phyloP scores from a whole-genome alignment of 345 rosid genomes.

The Eucalyptus cloeziana region DNA sequence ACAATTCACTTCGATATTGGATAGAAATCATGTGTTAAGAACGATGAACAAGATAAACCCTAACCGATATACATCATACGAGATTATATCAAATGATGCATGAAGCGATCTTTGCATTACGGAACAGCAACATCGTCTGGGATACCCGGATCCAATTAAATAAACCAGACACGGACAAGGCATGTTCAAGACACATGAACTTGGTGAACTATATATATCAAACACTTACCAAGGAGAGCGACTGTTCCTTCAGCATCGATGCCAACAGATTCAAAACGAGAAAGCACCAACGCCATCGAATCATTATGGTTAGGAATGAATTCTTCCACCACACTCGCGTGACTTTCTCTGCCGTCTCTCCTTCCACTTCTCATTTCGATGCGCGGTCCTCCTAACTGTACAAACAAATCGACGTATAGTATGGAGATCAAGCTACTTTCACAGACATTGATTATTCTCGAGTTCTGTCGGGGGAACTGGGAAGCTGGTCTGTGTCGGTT shows the following conservation, averaged over 20 bases:
- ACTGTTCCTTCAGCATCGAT: conserved; percentile 58
- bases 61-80: not conserved
- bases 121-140: not conserved
- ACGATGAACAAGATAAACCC: not conserved
- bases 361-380: conserved; percentile 76
- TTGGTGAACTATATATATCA: not conserved
- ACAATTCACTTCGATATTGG: not conserved
- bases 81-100: not conserved
- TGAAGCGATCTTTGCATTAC: not conserved
- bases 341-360: conserved; percentile 55
- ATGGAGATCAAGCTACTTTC: not conserved
- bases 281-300: conserved; percentile 41
- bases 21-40: not conserved
- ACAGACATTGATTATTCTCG: not conserved
- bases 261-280: conserved; percentile 45
- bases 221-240: conserved; percentile 49
- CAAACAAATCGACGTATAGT: not conserved
- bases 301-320: conserved; percentile 67
- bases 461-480: not conserved
- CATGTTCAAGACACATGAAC: not conserved
- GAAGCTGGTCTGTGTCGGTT: not conserved
- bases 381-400: conserved; percentile 67
- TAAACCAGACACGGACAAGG: not conserved
- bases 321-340: conserved; percentile 17
- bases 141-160: not conserved